Conservation (phyloP, 2,329 filamentous ascomycete genomes). For the Stenocarpella maydis region DNA sequence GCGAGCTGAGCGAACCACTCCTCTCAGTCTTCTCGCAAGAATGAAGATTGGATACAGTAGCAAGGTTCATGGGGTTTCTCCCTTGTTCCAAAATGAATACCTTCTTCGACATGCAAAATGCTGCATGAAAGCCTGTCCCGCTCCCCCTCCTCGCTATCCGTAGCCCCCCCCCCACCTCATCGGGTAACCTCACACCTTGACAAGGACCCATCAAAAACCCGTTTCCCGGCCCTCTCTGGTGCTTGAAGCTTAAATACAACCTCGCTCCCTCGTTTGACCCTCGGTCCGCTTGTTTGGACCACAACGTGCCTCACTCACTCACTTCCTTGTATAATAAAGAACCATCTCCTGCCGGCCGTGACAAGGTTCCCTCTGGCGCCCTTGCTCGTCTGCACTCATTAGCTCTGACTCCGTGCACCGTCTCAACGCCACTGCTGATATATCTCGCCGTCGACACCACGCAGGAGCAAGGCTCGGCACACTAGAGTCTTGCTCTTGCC, state of each 20-base stretch:
- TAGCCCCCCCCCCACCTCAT: background rate
- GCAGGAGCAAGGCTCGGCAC: constrained; percentile 21
- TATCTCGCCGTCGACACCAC: background rate
- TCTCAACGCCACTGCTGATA: background rate
- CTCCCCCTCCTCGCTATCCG: constrained; percentile 27
- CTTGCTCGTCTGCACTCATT: background rate
- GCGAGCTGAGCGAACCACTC: constrained; percentile 25
- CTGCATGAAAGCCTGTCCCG: constrained; percentile 29
- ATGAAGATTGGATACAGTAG: constrained; percentile 27
- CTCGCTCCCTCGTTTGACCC: constrained; percentile 18
- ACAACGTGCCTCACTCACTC: background rate
- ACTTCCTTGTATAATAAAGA: background rate
- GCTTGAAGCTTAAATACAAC: constrained; percentile 30
- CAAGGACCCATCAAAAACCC: constrained; percentile 20
- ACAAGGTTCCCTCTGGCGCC: background rate
- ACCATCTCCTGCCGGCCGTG: background rate
- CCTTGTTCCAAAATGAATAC: constrained; percentile 29
- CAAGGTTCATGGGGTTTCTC: constrained; percentile 30
- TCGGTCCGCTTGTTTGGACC: constrained; percentile 10
- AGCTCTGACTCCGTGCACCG: background rate
- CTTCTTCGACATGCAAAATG: constrained; percentile 27
- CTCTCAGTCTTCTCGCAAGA: constrained; percentile 22
- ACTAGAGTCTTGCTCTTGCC: constrained; percentile 19
- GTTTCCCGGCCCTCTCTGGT: constrained; percentile 26
- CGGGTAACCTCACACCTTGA: constrained; percentile 16